Base-by-base conservation (phyloP, 345 rosid genomes). In the Brassica nigra region DNA sequence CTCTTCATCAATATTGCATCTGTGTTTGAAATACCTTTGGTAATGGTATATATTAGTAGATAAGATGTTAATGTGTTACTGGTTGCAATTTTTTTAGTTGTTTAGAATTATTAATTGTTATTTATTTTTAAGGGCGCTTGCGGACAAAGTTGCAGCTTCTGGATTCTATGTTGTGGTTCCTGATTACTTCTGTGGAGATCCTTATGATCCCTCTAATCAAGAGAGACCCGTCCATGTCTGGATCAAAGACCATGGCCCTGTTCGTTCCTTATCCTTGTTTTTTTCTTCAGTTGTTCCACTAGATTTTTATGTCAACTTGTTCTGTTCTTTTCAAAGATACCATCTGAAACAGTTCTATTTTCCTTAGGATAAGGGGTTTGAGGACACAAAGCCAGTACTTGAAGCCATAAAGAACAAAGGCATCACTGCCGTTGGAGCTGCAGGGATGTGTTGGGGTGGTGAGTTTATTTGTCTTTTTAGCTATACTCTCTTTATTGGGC, bases 371-470 rank as follows among this genome's bases (percentile, higher is more conserved):
- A 94, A 92, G 82, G 97, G 93, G 33, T 80, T 81, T 84, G 97
- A 91, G 77, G 89, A 92, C 12, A 85, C 92, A 2, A 92, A 90
- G 71, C 84, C 81, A n/a, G 78, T 94, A 0, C 80, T 91, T 73
- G 90, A 91, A 71, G 89, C 89, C 71, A 75, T 94, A 23, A 88
- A 90, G 79, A 83, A 74, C 72, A 86, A 86, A 83, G 95, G 97
- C 66, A 44, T 86, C 15, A 70, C 85, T 39, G 73, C 89, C 70
- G 79, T 89, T 76, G 92, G 96, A 42, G 90, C 92, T 31, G 89
- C 82, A 16, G 93, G 93, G 68, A 87, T 88, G 79, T 91, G 96
- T 66, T 89, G 89, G 88, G 95, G 92, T 0, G 95, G 91, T 89
- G 15, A 52, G 86, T 54, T 54, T 54, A 14, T 14, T 47, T 47